Percentiles rank a stretch among this genome's conserved stretches.
phyloP scores from a whole-genome alignment of 768 basidiomycete species.

The Psilocybe cyanescens region DNA sequence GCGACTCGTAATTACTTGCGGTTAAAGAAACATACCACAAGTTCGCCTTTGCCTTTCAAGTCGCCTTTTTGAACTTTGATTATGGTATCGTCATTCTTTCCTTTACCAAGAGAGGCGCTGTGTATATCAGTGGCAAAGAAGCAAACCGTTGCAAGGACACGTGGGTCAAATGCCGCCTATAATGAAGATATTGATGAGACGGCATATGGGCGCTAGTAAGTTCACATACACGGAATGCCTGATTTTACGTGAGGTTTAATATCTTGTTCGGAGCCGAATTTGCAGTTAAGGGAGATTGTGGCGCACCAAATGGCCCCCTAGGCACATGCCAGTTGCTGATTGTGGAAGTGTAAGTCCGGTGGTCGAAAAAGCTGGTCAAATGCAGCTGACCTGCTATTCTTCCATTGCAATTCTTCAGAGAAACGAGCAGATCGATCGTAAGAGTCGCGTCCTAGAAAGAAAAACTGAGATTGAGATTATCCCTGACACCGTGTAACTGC shows the following conservation, averaged over 20 bases:
- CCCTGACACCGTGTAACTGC: background rate
- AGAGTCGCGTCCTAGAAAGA: conserved; percentile 71
- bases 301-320: conserved; percentile 82
- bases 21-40: conserved; percentile 61
- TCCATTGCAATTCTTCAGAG: conserved; percentile 86
- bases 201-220: background rate
- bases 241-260: background rate
- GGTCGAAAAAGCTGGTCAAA: conserved; percentile 6
- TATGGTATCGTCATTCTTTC: conserved; percentile 84
- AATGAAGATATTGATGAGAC: background rate
- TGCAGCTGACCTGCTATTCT: conserved; percentile 75
- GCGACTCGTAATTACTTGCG: no score
- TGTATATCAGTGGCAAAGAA: conserved; percentile 98
- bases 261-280: conserved; percentile 5
- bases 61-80: conserved; percentile 74
- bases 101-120: conserved; percentile 82
- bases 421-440: conserved; percentile 73
- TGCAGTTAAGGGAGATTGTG: background rate
- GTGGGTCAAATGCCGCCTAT: conserved; percentile 86
- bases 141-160: conserved; percentile 85
- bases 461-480: background rate
- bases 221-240: conserved; percentile 46
- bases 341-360: conserved; percentile 7
- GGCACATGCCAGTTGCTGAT: conserved; percentile 87
- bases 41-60: conserved; percentile 77